Evolutionary conservation across 1,139 yeast genomes (phyloP), one percentile per base, ranked within the genome.

Genomic region (Geotrichum aggregatum): DNA sequence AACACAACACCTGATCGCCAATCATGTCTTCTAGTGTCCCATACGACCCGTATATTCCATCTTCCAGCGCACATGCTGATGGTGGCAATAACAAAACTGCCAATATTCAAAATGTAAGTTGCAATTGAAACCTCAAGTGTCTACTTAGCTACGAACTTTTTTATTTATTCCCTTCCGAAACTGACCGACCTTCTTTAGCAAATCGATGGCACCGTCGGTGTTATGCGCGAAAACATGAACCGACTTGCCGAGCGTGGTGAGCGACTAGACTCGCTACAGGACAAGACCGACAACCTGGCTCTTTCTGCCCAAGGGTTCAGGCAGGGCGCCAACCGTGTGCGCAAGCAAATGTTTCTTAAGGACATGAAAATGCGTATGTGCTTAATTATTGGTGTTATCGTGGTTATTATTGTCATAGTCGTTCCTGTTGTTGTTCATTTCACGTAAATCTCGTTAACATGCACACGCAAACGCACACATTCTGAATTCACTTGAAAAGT

Each of bases 321-420:
- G 70, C 81, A 96, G 69, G 96, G 97, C 41, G 98, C 98, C 54
- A 92, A 91, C 73, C 82, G 96, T 64, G 98, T 92, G 47, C 86
- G 99, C 74, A 94, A 91, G 71, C 96, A 89, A 68, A 92, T 92
- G 98, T 92, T 98, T 98, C 87, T 95, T 88, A 92, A 94, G 72
- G 97, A 92, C 70, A 79, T 94, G 80, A 92, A 92, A 76, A 87
- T 92, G 95, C 84, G 96, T 70, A 76, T 91, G 76, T 92, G 98
- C 71, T 76, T 92, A 57, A 85, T 88, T 56, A 77, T 87, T 43
- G 95, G 87, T 34, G 78, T 94, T 35, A 78, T 94, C 58, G 84
- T 92, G 64, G 75, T 91, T 51, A 76, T 94, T 64, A 95, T 92
- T 50, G 89, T 92, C 63, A 85, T 91, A 63, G 97, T 92, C 48